Evolutionary conservation across 2,329 filamentous ascomycete species (phyloP), one percentile per base, ranked within the genome.

Genomic region (Graphilbum fragrans): DNA sequence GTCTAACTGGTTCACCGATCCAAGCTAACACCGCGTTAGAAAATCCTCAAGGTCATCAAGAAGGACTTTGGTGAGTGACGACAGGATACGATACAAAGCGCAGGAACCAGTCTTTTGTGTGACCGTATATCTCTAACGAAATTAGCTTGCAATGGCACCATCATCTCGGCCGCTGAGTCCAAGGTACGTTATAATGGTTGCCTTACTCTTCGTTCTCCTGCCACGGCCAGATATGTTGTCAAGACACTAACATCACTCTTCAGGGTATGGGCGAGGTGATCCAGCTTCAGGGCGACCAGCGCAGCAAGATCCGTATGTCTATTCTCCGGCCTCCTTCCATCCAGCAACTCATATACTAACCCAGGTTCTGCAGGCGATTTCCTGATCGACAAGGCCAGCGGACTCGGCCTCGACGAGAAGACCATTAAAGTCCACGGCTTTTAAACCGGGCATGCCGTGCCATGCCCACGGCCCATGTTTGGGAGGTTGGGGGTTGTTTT

Each of bases 1-100:
- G n/a, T n/a, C 34, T 39, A 17, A 42, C 29, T 7, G 12, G 17
- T 33, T 29, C 8, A n/a, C n/a, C n/a, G n/a, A n/a, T n/a, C n/a
- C n/a, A n/a, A n/a, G n/a, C n/a, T n/a, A n/a, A n/a, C n/a, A n/a
- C n/a, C n/a, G n/a, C 16, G 9, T 36, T 17, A 47, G 80, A 95
- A 95, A 74, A 95, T 98, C 64, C 81, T 98, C 59, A 95, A 95
- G 75, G 88, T 94, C 68, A 94, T 96, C 75, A 96, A 96, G 82
- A 96, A 96, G 80, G 42, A 47, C 16, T 47, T 47, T 17, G 45
- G 45, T 47, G 25, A 35, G 39, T 41, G 14, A n/a, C n/a, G n/a
- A n/a, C n/a, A n/a, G 16, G 4, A 19, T 29, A 6, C 2, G 8
- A 18, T 23, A 14, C 34, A 33, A 12, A 23, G n/a, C 29, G 17